Evolutionary conservation across 2,329 filamentous ascomycete genomes (phyloP), one percentile per base, ranked within the genome.

Genomic region (Cladophialophora yegresii): DNA sequence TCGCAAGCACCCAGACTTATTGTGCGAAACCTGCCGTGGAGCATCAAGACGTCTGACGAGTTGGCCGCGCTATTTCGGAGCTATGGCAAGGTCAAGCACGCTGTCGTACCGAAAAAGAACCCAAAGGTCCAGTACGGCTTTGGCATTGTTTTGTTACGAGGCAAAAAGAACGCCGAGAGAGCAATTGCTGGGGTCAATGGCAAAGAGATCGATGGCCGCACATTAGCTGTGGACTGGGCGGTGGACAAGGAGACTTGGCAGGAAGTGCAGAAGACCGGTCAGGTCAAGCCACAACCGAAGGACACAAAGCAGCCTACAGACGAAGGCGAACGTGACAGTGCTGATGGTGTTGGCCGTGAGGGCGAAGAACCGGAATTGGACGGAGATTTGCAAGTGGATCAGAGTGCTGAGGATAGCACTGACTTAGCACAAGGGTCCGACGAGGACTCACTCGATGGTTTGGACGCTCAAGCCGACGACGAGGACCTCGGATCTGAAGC

Each of bases 21-120:
- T 75, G 87, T 99, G 55, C 87, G 95, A 73, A 99, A 99, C 76
- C 76, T 99, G 73, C 93, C 95, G 0, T 99, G 95, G 95, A 96
- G 89, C 71, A 89, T 99, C 75, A 96, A 96, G 78, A 89, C 87
- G 8, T 84, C 90, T 0, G 90, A 96, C 33, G 89, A 98, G 73
- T 80, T 99, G 64, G 82, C 86, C 5, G 83, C 86, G 62, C 81
- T 96, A 4, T 99, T 99, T 77, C 82, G 86, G 73, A 92, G 89
- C 73, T 97, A 89, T 74, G 95, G 95, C 66, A 96, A 97, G 77
- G 87, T 99, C 73, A 96, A 93, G 77, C 89, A 89, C 76, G 88
- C 90, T 43, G 91, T 91, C 71, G 80, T 99, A 58, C 96, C 96
- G 1, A 62, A 61, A 28, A 85, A 88, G 71, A 89, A 89, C 68